phyloP scores from a whole-genome alignment of 805 yeast genomes.

The Grigorovia transvaalensis region DNA sequence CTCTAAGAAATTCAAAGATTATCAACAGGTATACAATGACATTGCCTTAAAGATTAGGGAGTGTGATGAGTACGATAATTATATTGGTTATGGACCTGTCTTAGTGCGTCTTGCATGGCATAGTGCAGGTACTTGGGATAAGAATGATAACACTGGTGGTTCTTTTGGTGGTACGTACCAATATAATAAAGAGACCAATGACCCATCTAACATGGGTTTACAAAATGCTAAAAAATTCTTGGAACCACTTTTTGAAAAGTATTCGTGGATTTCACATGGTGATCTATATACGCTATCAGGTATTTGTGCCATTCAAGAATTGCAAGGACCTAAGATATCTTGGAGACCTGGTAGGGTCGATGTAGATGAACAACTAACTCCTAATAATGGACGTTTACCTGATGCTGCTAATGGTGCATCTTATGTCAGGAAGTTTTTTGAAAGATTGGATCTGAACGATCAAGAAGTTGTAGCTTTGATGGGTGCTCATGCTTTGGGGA shows the following conservation, averaged over 20 bases:
- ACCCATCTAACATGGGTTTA: conserved; percentile 56
- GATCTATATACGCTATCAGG: conserved; percentile 77
- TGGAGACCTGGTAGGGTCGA: conserved; percentile 83
- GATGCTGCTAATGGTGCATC: conserved; percentile 55
- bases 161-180: conserved; percentile 65
- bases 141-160: conserved; percentile 47
- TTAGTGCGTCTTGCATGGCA: conserved; percentile 81
- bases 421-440: conserved; percentile 56
- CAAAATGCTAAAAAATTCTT: conserved; percentile 46
- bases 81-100: conserved; percentile 65
- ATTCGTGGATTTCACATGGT: conserved; percentile 66
- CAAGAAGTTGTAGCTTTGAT: conserved; percentile 63
- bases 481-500: conserved; percentile 71
- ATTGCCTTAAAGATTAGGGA: conserved; percentile 55
- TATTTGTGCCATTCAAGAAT: conserved; percentile 64
- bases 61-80: conserved; percentile 49
- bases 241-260: conserved; percentile 42
- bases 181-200: conserved; percentile 39
- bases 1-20: conserved; percentile 36
- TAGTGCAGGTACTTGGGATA: conserved; percentile 71
- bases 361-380: conserved; percentile 37
- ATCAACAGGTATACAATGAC: conserved; percentile 58
- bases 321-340: conserved; percentile 66
- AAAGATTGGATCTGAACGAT: conserved; percentile 57
- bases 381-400: conserved; percentile 65